These are phyloP conservation scores for Eucalyptus erythrocorys DNA, from an alignment of 345 rosid species.

Conservation along the genomic window DNA sequence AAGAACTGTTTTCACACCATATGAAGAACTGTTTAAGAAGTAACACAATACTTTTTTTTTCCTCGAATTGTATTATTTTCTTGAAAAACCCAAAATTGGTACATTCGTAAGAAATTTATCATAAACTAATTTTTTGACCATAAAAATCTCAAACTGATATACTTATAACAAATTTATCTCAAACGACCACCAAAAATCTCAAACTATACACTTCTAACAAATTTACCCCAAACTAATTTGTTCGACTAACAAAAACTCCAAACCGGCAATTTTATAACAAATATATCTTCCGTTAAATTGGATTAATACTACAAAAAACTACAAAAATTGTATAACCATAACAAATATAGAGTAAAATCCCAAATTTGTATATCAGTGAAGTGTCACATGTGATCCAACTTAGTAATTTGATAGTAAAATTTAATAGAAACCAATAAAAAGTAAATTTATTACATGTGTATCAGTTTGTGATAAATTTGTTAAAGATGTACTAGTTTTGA, in stretches of 20 bases:
- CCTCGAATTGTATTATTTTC: too few species aligned
- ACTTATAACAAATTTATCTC: rapidly evolving
- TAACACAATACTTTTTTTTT: too few species aligned
- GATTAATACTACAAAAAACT: too few species aligned
- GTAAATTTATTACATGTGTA: rapidly evolving
- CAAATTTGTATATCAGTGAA: rapidly evolving
- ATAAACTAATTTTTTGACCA: too few species aligned
- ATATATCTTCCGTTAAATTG: rapidly evolving
- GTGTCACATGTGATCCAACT: rapidly evolving
- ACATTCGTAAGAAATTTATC: rapidly evolving
- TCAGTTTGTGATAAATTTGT: rapidly evolving
- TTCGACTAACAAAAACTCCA: rapidly evolving
- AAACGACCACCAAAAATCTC: rapidly evolving
- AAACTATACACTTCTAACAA: rapidly evolving
- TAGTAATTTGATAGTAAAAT: too few species aligned
- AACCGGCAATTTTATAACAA: too few species aligned
- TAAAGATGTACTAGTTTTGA: rapidly evolving
- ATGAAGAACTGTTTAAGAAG: too few species aligned
- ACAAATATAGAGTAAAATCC: too few species aligned
- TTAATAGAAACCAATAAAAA: rapidly evolving
- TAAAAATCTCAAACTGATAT: rapidly evolving
- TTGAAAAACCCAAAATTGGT: rapidly evolving
- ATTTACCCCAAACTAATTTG: too few species aligned
- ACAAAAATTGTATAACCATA: too few species aligned
- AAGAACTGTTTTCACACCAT: too few species aligned